Evolutionary conservation across 2,329 filamentous ascomycete species (phyloP), one percentile per base, ranked within the genome.

Genomic region (Gnomoniopsis sp.): DNA sequence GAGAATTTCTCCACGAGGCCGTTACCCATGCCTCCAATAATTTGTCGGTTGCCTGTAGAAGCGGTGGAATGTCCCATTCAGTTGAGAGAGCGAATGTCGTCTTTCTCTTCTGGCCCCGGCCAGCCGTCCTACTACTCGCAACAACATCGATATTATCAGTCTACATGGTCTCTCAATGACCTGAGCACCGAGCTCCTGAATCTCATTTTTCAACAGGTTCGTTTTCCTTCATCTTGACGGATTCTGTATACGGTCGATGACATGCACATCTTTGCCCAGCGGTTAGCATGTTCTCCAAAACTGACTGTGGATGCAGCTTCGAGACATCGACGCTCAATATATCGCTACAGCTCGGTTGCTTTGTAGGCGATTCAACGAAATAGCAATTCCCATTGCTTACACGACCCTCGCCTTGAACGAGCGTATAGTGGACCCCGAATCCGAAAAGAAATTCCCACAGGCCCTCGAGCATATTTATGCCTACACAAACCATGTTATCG

Each of bases 331-430:
- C 57, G 36, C 57, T 12, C 53, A 59, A 26, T 70, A 75, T 14
- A 62, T 78, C 36, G 66, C 67, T 21, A 62, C 64, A 41, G 66
- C 69, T 54, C 75, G 77, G n/a, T 64, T 70, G 52, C 64, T 75
- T 22, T 79, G 74, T 43, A 71, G 65, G 53, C 69, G 72, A 36
- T 72, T 79, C 49, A 67, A 78, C 55, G 68, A 69, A 17, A 72
- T 80, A 44, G 71, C 73, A 43, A 76, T 72, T 12, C 78, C 78
- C 0, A 72, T 79, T 22, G 65, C 69, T 43, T 81, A 79, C 64
- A 70, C 70, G 34, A 68, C 65, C 10, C 56, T 80, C 22, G 64
- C 65, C 1, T 63, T 80, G 21, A 79, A 74, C 53, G 66, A 71
- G 46, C 59, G 62, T 41, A 71, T 80, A 14, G 68, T 78, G 50